Evolutionary conservation across 257 asterid species (phyloP), one percentile per base, ranked within the genome.

Genomic region (Forsythia viridissima): DNA sequence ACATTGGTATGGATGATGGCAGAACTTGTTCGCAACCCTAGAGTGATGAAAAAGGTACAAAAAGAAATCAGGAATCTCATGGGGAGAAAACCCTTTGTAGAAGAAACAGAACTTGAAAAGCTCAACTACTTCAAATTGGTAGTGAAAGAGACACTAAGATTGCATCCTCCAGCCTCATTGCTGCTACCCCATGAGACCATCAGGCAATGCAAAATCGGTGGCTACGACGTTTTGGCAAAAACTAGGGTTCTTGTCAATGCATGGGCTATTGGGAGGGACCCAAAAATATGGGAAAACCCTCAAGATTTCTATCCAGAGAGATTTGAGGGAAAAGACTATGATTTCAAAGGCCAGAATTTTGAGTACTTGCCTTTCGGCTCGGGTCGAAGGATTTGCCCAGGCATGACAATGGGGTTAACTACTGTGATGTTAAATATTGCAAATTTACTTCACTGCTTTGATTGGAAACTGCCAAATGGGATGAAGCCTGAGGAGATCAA

Each of bases 311-410:
- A n/a, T 21, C 79, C 79, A 4, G 72, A 75, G 59, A 75, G 79
- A 16, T 75, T 75, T 41, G 71, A 59, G 4, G 72, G 61, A 11
- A 75, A 41, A 18, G 71, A 59, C 4, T 10, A 38, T 5, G 79
- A 75, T 39, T 75, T n/a, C 16, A 75, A 42, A 9, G 72, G 79
- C 55, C 79, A 61, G 38, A n/a, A 11, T 59, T 75, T 38, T 11
- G 79, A 75, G 71, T 63, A n/a, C 16, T 59, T 75, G 71, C 79
- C 79, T 24, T 75, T 75, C 41, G 79, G 72, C 38, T 74, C 78
- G 4, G 70, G 78, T 37, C 30, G 55, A 39, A 74, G 78, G 55
- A 55, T 20, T 67, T 75, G 79, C 15, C 79, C 79, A n/a, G 79
- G 79, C 8, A 75, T 61, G 41, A 61, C 5, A 1, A 59, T 75